These are phyloP conservation scores for Arachis stenosperma DNA, from an alignment of 306 rosid genomes.

Conservation along the genomic window DNA sequence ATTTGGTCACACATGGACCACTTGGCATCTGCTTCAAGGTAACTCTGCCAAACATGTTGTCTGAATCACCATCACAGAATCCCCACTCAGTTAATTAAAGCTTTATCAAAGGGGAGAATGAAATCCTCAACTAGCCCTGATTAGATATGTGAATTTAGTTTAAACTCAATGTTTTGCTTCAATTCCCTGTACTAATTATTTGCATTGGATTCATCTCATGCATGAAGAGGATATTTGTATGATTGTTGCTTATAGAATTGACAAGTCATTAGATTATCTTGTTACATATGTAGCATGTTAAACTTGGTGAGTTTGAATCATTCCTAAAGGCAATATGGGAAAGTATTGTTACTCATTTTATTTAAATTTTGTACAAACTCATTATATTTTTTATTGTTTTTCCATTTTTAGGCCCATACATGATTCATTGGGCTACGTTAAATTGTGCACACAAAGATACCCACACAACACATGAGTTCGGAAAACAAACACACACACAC, in stretches of 20 bases:
- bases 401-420: too few relatives aligned
- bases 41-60: constrained; percentile 21
- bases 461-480: too few relatives aligned
- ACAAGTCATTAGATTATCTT: neutral
- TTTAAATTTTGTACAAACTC: too few relatives aligned
- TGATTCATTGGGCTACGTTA: neutral
- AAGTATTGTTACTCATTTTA: too few relatives aligned
- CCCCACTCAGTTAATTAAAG: neutral
- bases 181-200: neutral
- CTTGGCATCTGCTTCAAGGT: constrained; percentile 34
- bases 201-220: constrained; percentile 28
- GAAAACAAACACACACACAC: too few relatives aligned
- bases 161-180: neutral
- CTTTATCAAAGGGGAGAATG: neutral
- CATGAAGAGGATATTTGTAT: constrained; percentile 20
- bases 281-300: too few relatives aligned
- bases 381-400: too few relatives aligned
- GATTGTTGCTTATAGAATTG: neutral
- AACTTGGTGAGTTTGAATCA: too few relatives aligned
- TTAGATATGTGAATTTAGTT: neutral
- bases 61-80: constrained; percentile 31
- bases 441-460: neutral
- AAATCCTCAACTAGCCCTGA: neutral
- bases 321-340: too few relatives aligned
- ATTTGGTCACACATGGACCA: constrained; percentile 39